A percentile compares a stretch with the other conserved stretches of the same genome.
These are phyloP conservation scores for Aspergillus hiratsukae DNA, from an alignment of 2,329 filamentous ascomycete genomes.

Conservation along the genomic window DNA sequence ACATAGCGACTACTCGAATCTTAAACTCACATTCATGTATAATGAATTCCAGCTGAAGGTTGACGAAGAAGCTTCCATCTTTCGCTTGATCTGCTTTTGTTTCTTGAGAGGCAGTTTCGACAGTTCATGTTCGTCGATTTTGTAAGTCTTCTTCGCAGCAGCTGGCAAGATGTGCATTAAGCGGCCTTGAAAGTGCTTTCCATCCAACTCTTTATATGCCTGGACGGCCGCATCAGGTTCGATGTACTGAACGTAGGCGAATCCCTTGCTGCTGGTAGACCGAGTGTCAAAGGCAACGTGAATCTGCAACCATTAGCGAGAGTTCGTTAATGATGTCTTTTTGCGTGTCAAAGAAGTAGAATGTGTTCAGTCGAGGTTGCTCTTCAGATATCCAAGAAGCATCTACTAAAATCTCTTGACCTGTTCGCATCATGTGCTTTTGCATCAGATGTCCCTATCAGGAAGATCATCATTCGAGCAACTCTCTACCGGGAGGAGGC, in stretches of 20 bases:
- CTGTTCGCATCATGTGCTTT: slow-evolving; percentile 81
- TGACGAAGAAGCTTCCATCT: slow-evolving; percentile 69
- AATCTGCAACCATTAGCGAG: slow-evolving; percentile 60
- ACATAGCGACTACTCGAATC: background rate
- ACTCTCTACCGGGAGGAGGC: slow-evolving; percentile 13
- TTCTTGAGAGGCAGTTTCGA: slow-evolving; percentile 92
- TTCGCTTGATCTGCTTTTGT: slow-evolving; percentile 84
- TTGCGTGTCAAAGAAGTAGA: slow-evolving; percentile 20
- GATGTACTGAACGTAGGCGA: slow-evolving; percentile 77
- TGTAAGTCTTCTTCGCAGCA: slow-evolving; percentile 72
- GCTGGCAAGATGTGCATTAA: slow-evolving; percentile 86
- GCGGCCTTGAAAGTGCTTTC: slow-evolving; percentile 85
- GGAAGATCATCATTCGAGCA: slow-evolving; percentile 83
- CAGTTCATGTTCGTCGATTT: slow-evolving; percentile 81
- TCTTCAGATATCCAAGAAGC: slow-evolving; percentile 79
- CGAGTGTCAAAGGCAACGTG: slow-evolving; percentile 73
- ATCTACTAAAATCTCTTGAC: slow-evolving; percentile 99
- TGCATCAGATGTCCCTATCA: slow-evolving; percentile 99
- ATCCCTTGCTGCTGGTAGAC: slow-evolving; percentile 76
- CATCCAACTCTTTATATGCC: slow-evolving; percentile 76
- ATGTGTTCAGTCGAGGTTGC: slow-evolving; percentile 18
- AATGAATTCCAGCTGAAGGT: slow-evolving; percentile 98
- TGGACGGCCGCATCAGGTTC: slow-evolving; percentile 68
- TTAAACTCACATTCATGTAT: slow-evolving; percentile 78
- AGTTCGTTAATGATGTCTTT: slow-evolving; percentile 16